Evolutionary conservation across 345 rosid genomes (phyloP), one percentile per base, ranked within the genome.

Genomic region (Acer campestre): DNA sequence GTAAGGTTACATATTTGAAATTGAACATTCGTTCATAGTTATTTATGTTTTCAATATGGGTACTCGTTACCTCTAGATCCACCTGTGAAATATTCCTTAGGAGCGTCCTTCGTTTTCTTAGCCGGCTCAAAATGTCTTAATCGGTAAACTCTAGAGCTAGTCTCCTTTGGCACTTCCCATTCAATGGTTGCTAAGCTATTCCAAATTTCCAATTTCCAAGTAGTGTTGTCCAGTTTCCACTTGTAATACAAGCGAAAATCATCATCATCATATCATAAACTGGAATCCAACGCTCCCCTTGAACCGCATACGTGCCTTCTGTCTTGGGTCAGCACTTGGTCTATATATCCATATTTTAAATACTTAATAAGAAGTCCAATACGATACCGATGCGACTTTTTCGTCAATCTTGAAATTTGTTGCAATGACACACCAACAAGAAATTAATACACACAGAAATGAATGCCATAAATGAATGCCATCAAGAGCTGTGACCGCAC

Each of bases 251-350:
- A 79, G 79, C 84, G 61, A 53, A 85, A 84, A 80, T 90, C 92
- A 55, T 90, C 91, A 18, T 89, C 94, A 40, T 90, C 91, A 86
- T 25, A 86, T 25, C 27, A 42, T 82, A 83, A 49, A 76, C 83
- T 2, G 89, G 88, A 44, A 83, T 59, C 91, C 92, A 90, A 12
- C 73, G 20, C 27, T 76, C 20, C 27, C 77, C 82, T 56, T 72
- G 83, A 18, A 84, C 90, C 0, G 87, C 85, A 68, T 83, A 87
- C 14, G 92, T 86, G 56, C 91, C 94, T 75, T 86, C 90, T 10
- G 88, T 89, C 63, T 89, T 1, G 92, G 92, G 71, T 89, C 84
- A 0, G 90, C 85, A 25, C 81, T 85, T 46, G 74, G 76, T 71
- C 23, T 80, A 49, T 86, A 31, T 31, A 4, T 31, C 35, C 35